Evolutionary conservation across 2,329 filamentous ascomycete genomes (phyloP), one percentile per base, ranked within the genome.

Genomic region (Aspergillus latus): DNA sequence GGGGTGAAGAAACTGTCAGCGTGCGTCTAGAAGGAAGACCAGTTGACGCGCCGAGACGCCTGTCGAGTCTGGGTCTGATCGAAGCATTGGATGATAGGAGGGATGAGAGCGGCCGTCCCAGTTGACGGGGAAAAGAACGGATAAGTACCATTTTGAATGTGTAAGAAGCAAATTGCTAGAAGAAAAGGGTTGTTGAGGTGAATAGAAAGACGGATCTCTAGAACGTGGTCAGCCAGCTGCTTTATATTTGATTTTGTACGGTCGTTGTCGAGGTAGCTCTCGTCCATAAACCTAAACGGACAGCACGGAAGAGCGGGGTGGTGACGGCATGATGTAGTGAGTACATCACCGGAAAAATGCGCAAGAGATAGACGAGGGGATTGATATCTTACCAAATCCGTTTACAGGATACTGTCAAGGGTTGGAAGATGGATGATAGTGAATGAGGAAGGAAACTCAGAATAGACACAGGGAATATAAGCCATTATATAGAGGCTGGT

Each of bases 1-100:
- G 84, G 67, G 80, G 80, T 64, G 86, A 81, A 72, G 83, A 82
- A 62, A 83, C 82, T 61, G 84, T 86, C 78, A 87, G 84, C 78
- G 79, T 82, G 77, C 83, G 82, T 73, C 80, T 78, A 73, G 76
- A 76, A 60, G 78, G 68, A 52, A 67, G 74, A 68, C 76, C 75
- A 37, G 62, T 58, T 65, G 76, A 64, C 61, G 78, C 75, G 60
- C 66, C 62, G 48, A 63, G 66, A 43, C 68, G 69, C 60, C 66
- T 62, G 13, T 58, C 59, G 53, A 65, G 43, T 28, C 65, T 50
- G 54, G 68, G 67, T 52, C 65, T 66, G 60, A 76, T 73, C 65
- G 75, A 69, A 70, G 60, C 57, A 54, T 59, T 59, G 52, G 65
- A 72, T 68, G 77, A 78, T 64, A 84, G 72, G 62, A 80, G 73